Conservation (phyloP, 2,329 filamentous ascomycete species). For the Aspergillus sp. region DNA sequence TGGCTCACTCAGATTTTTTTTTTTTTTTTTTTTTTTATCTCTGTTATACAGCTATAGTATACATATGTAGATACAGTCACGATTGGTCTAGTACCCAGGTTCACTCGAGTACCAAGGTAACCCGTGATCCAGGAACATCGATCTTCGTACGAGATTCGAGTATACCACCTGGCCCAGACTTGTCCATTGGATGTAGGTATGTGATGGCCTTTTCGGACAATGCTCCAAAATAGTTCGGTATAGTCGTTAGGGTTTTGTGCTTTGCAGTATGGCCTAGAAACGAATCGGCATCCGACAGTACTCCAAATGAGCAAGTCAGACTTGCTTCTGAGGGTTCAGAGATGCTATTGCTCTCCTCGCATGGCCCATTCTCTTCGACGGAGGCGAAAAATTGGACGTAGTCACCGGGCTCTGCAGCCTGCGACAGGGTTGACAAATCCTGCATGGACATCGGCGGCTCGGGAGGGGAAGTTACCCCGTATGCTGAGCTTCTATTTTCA, state of each 20-base stretch:
- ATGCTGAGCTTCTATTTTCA: neutral
- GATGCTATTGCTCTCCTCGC: neutral
- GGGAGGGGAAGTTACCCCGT: slow-evolving; percentile 12
- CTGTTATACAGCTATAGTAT: neutral
- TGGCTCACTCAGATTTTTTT: too few species aligned
- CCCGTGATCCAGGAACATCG: slow-evolving; percentile 34
- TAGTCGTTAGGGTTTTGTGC: slow-evolving; percentile 21
- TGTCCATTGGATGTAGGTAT: slow-evolving; percentile 26
- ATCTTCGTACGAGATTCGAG: slow-evolving; percentile 32
- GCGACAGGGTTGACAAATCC: slow-evolving; percentile 39
- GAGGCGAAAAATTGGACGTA: slow-evolving; percentile 44
- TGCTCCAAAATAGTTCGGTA: slow-evolving; percentile 38
- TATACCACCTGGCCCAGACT: slow-evolving; percentile 2
- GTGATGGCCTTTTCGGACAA: slow-evolving; percentile 41
- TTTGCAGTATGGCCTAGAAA: neutral
- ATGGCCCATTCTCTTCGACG: slow-evolving; percentile 19
- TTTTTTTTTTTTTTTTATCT: too few species aligned
- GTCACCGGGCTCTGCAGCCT: slow-evolving; percentile 38
- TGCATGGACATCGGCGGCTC: slow-evolving; percentile 25
- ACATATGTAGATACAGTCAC: neutral
- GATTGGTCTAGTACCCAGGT: neutral
- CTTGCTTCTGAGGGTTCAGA: slow-evolving; percentile 1
- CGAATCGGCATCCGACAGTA: slow-evolving; percentile 29
- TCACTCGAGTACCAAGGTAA: slow-evolving; percentile 21
- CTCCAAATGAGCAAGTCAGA: slow-evolving; percentile 33